These are phyloP conservation scores for Xylaria venustula DNA, from an alignment of 495 filamentous ascomycete genomes.

Conservation along the genomic window DNA sequence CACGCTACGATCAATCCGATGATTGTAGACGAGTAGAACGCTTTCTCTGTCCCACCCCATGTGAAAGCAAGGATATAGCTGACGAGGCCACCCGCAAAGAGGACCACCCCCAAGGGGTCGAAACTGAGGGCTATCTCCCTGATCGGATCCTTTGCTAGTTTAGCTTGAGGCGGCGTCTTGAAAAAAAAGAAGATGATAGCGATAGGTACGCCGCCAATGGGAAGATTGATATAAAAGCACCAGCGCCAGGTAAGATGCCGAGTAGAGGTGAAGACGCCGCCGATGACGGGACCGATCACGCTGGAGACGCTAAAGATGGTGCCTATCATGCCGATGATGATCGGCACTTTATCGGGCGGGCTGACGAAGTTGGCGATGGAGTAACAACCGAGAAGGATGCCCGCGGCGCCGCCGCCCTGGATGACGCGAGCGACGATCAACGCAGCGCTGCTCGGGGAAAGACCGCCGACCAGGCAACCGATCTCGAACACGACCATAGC, in stretches of 20 bases:
- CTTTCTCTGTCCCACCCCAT: constrained; percentile 67
- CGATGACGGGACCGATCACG: constrained; percentile 50
- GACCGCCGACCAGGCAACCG: constrained; percentile 46
- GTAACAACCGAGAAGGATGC: constrained; percentile 43
- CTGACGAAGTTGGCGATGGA: constrained; percentile 42
- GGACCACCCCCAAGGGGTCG: constrained; percentile 51
- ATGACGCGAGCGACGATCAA: constrained; percentile 50
- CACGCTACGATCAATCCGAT: constrained; percentile 61
- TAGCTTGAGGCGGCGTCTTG: constrained; percentile 36
- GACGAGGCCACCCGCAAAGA: constrained; percentile 63
- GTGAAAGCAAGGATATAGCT: constrained; percentile 67
- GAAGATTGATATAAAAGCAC: background rate
- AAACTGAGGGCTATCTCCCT: constrained; percentile 47
- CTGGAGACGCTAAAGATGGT: constrained; percentile 26
- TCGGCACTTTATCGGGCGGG: constrained; percentile 34
- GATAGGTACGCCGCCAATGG: constrained; percentile 53
- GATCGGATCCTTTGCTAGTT: constrained; percentile 38
- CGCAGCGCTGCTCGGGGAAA: constrained; percentile 36
- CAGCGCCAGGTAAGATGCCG: background rate
- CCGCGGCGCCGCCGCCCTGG: constrained; percentile 39
- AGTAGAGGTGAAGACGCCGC: constrained; percentile 58
- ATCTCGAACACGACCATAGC: constrained; percentile 39
- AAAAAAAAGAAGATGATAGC: constrained; percentile 39
- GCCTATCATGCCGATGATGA: constrained; percentile 34
- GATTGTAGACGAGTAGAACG: constrained; percentile 57